Base-by-base conservation (phyloP, 2,329 filamentous ascomycete species). In the Periconia macrospinosa region DNA sequence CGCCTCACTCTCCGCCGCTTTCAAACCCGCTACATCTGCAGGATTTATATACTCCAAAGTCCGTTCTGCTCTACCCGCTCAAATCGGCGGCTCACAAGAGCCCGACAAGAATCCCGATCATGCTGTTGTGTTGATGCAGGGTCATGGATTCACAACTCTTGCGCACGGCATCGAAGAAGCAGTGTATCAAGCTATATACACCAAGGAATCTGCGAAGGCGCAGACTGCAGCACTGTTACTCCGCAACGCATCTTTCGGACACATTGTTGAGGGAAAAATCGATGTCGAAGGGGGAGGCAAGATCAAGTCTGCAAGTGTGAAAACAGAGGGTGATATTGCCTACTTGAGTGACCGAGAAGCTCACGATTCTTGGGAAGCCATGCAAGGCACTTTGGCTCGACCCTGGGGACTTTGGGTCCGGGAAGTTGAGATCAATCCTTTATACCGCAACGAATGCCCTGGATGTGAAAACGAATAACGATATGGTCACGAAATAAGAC, bases 141-240 rank as follows among this genome's bases (percentile, higher is more conserved):
- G 73, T 1, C 78, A 80, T 55, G 78, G 78, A 20, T 79, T 80
- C 54, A 77, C 76, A 1, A 75, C 72, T 11, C 63, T 74, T 0
- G 78, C 75, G 0, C 62, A 66, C 2, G 68, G 70, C 9, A 75
- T 80, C 50, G 73, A 78, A 58, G 76, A 78, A 57, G 76, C 72
- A 0, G 78, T 80, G 0, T 78, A 74, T 54, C 73, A 77, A 49
- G 73, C 76, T 1, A 73, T 79, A 18, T 79, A 76, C 58, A 78
- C 76, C 6, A 64, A 59, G 19, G 66, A 71, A 49, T 68, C 69
- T 40, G 77, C 78, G 1, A 68, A 72, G 45, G 64, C 74, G 8
- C 77, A 79, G 53, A 77, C 71, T 1, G 66, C 67, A 1, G 75
- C 76, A 2, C 45, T 74, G 48, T 61, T 59, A 7, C 62, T 74